Conservation (phyloP, 2,329 filamentous ascomycete genomes). For the Aureobasidium lini region DNA sequence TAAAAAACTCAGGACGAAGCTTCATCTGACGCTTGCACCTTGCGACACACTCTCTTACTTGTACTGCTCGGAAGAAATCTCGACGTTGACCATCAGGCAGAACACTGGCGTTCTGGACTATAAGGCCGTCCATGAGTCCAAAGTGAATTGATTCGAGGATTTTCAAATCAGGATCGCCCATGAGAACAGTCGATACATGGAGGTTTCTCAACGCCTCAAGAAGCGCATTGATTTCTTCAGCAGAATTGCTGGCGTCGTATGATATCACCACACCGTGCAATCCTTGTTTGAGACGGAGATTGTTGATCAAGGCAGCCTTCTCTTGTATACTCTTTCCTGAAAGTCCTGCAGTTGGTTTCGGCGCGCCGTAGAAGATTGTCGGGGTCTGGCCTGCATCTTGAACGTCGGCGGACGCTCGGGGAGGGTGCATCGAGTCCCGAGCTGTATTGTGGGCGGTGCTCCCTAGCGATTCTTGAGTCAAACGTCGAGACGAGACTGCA, state of each 20-base stretch:
- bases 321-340: background rate
- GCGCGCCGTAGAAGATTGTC: constrained; percentile 6
- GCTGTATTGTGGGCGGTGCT: background rate
- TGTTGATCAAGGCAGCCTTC: constrained; percentile 7
- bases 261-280: constrained; percentile 15
- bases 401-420: background rate
- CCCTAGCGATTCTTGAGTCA: background rate
- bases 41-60: constrained; percentile 16
- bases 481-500: background rate
- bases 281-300: constrained; percentile 13
- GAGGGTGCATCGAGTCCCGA: constrained; percentile 3
- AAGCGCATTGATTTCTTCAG: constrained; percentile 10
- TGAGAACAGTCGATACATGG: constrained; percentile 15
- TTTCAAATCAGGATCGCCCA: constrained; percentile 13
- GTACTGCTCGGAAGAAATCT: constrained; percentile 15
- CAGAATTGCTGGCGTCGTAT: constrained; percentile 11
- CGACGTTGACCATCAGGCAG: constrained; percentile 13
- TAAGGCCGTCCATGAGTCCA: constrained; percentile 15
- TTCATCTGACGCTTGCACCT: constrained; percentile 17
- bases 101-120: constrained; percentile 15
- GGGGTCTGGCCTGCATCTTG: background rate
- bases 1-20: constrained; percentile 15
- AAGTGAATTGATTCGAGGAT: constrained; percentile 14
- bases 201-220: constrained; percentile 4
- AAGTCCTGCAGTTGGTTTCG: background rate